Base-by-base conservation (phyloP, 2,329 filamentous ascomycete genomes). In the Emericellopsis cladophorae region DNA sequence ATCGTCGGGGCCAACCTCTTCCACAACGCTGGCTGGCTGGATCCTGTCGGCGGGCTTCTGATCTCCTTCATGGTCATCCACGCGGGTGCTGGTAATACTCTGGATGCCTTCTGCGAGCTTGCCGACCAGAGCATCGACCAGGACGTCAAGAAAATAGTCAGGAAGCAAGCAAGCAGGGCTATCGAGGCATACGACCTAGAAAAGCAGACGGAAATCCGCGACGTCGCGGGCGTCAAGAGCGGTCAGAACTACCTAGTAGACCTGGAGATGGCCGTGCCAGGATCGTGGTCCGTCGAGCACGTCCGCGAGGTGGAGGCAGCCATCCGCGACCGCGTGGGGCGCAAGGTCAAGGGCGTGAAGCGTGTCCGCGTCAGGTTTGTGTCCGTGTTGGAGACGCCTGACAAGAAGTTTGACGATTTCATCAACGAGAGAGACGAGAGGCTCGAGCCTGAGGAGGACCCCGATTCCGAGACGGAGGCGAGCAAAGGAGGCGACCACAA, bases 241-340 rank as follows among this genome's bases (percentile, higher is more conserved):
- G 92, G 92, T 24, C 92, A 95, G 60, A 98, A 95, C 64, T 95
- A 93, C 57, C 70, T 96, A 24, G 80, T 96, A 51, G 92, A 96
- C 51, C 60, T 98, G 7, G 89, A 95, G 58, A 64, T 96, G 45
- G 83, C 77, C 2, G 84, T 93, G 14, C 87, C 90, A 0, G 74
- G 71, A 18, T 65, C 67, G 29, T 94, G 84, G 83, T 83, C 83
- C 0, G 67, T 98, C 6, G 75, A 79, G 40, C 74, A 83, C 41
- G 75, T 81, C 7, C 70, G 76, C 31, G 64, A 72, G 14, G 68
- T 94, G 12, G 92, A 98, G 59, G 75, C 82, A 31, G 65, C 70
- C 3, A 72, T 96, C 31, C 76, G 92, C 45, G 72, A 79, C 36
- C 72, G 72, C 42, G 73, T 95, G 22, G 87, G 85, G 23, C 66